Evolutionary conservation across 495 filamentous ascomycete species (phyloP).

Genomic region (Xylaria palmicola): DNA sequence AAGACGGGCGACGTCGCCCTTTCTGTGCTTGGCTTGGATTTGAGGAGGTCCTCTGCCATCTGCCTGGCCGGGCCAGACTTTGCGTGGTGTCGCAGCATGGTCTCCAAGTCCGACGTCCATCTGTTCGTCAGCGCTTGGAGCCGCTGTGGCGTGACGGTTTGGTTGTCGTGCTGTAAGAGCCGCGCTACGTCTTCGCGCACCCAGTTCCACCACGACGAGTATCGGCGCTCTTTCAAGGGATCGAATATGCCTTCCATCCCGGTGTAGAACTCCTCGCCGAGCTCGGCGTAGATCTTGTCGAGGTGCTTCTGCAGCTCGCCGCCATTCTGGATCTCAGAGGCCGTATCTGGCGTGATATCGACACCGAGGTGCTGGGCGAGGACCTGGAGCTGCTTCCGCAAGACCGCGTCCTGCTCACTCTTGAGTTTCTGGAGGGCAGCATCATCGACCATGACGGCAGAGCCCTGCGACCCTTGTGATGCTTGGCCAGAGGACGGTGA

Average conservation of each 20-base stretch:
- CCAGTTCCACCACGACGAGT: slow-evolving; percentile 91
- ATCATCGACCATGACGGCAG: slow-evolving; percentile 84
- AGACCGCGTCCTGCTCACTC: slow-evolving; percentile 78
- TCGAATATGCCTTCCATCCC: slow-evolving; percentile 82
- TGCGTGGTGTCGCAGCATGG: slow-evolving; percentile 89
- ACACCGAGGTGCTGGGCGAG: slow-evolving; percentile 83
- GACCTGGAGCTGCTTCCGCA: slow-evolving; percentile 83
- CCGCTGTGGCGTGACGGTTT: slow-evolving; percentile 52
- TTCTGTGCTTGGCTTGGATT: slow-evolving; percentile 78
- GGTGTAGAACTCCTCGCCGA: slow-evolving; percentile 78
- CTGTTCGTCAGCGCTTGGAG: slow-evolving; percentile 69
- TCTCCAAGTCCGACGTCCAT: slow-evolving; percentile 82
- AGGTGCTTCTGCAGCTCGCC: slow-evolving; percentile 73
- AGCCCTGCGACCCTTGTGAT: slow-evolving; percentile 55
- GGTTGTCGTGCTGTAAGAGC: slow-evolving; percentile 85
- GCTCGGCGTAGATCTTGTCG: slow-evolving; percentile 78
- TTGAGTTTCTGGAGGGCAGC: slow-evolving; percentile 81
- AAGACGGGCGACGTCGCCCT: slow-evolving; percentile 78
- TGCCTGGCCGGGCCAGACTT: slow-evolving; percentile 80
- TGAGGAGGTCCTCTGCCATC: slow-evolving; percentile 76
- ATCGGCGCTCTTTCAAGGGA: slow-evolving; percentile 75
- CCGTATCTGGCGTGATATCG: slow-evolving; percentile 79
- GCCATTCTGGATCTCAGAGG: slow-evolving; percentile 64
- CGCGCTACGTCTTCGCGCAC: slow-evolving; percentile 70
- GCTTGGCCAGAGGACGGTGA: slow-evolving; percentile 60